A percentile compares a stretch with the other conserved stretches of the same genome.
phyloP scores from a whole-genome alignment of 176 grass and related monocot species.

The Avena insularis region DNA sequence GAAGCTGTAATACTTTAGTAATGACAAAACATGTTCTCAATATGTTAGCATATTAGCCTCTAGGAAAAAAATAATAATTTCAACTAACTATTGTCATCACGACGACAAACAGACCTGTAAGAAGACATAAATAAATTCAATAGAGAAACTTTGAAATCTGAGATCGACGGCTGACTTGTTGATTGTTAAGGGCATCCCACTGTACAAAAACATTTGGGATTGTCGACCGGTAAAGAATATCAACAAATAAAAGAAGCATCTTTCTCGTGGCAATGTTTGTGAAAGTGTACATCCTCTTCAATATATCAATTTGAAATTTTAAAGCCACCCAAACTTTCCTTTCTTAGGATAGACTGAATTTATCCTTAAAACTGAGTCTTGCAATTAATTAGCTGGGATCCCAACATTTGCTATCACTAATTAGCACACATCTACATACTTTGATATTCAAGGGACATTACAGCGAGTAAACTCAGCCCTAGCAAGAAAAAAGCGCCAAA shows the following conservation, averaged over 20 bases:
- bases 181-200: background rate
- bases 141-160: background rate
- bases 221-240: background rate
- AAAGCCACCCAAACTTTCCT: background rate
- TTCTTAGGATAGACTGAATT: background rate
- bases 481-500: background rate
- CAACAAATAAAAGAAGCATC: constrained; percentile 17
- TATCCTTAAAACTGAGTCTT: background rate
- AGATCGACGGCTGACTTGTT: background rate
- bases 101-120: background rate
- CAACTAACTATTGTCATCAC: background rate
- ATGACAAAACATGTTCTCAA: constrained; percentile 5
- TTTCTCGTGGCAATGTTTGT: background rate
- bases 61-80: background rate
- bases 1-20: constrained; percentile 11
- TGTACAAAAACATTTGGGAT: background rate
- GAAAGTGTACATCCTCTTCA: background rate
- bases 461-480: background rate
- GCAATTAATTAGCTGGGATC: background rate
- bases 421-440: background rate
- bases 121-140: background rate
- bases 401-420: background rate
- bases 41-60: constrained; percentile 11
- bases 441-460: background rate
- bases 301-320: background rate